phyloP scores from a whole-genome alignment of 176 grass and related monocot species.

The Musa acuminata region DNA sequence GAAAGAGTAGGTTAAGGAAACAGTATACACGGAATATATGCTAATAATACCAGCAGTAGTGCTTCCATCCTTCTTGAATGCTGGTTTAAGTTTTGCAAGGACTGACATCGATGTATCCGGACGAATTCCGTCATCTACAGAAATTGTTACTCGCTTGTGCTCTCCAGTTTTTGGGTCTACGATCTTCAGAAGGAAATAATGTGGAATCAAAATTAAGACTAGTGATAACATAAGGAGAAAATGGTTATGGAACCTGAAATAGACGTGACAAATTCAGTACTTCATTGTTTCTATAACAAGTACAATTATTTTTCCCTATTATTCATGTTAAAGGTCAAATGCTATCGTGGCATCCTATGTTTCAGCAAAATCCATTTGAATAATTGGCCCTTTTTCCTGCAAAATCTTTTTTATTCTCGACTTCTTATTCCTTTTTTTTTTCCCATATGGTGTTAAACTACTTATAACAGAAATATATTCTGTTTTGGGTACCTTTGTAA shows the following conservation, averaged over 20 bases:
- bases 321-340: no score
- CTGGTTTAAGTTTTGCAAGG: slow-evolving; percentile 78
- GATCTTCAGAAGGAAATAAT: slow-evolving; percentile 38
- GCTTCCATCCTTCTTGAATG: slow-evolving; percentile 80
- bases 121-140: slow-evolving; percentile 77
- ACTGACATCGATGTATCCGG: slow-evolving; percentile 45
- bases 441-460: not conserved
- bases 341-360: no score
- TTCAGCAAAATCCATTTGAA: no score
- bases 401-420: no score
- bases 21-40: not conserved
- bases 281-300: no score
- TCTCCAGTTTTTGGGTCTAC: slow-evolving; percentile 76
- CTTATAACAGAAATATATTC: not conserved
- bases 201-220: slow-evolving; percentile 10
- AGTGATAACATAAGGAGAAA: not conserved
- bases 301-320: no score
- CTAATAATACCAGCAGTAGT: slow-evolving; percentile 71
- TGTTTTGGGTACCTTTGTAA: slow-evolving; percentile 45
- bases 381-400: no score
- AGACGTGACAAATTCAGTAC: no score
- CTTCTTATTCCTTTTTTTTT: no score
- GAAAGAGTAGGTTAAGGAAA: not conserved
- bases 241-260: no score
- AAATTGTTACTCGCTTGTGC: slow-evolving; percentile 51